A percentile compares a stretch with the other conserved stretches of the same genome.
Evolutionary conservation across 2,329 filamentous ascomycete genomes (phyloP).

Genomic region (Byssochlamys sp.): DNA sequence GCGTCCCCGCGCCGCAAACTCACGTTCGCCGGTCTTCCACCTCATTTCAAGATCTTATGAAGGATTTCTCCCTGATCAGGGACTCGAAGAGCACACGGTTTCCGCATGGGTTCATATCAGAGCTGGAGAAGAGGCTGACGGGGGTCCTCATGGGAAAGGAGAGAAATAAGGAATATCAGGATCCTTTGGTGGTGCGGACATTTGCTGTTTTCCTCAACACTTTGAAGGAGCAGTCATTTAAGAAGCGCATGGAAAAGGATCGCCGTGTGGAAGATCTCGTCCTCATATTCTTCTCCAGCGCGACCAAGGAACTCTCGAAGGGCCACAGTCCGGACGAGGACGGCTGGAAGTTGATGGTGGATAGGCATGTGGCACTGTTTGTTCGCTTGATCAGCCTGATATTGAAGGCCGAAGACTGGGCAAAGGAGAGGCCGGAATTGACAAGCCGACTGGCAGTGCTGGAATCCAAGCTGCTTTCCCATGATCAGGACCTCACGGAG

Average conservation of each 20-base stretch:
- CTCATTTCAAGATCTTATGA: slow-evolving; percentile 71
- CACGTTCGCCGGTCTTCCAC: slow-evolving; percentile 60
- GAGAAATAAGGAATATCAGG: slow-evolving; percentile 75
- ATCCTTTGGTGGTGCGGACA: slow-evolving; percentile 80
- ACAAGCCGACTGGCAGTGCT: slow-evolving; percentile 67
- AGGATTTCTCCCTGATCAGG: slow-evolving; percentile 65
- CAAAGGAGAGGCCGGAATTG: slow-evolving; percentile 75
- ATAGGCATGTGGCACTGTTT: slow-evolving; percentile 89
- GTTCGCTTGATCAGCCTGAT: slow-evolving; percentile 74
- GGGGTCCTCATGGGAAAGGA: slow-evolving; percentile 74
- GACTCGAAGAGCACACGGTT: slow-evolving; percentile 62
- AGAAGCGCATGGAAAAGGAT: slow-evolving; percentile 87
- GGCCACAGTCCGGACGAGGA: slow-evolving; percentile 69
- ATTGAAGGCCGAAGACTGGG: slow-evolving; percentile 73
- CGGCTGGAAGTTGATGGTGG: slow-evolving; percentile 81
- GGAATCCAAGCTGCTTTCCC: slow-evolving; percentile 85
- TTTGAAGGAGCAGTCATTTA: slow-evolving; percentile 78
- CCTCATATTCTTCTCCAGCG: slow-evolving; percentile 90
- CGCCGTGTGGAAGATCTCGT: slow-evolving; percentile 84
- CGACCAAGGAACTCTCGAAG: slow-evolving; percentile 80
- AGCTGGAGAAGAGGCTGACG: slow-evolving; percentile 67
- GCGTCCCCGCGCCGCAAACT: slow-evolving; percentile 57
- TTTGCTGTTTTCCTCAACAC: slow-evolving; percentile 92
- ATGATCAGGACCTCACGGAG: slow-evolving; percentile 79
- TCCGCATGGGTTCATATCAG: slow-evolving; percentile 61